These are phyloP conservation scores for Periglandula ipomoeae DNA, from an alignment of 2,329 filamentous ascomycete genomes.

Conservation along the genomic window DNA sequence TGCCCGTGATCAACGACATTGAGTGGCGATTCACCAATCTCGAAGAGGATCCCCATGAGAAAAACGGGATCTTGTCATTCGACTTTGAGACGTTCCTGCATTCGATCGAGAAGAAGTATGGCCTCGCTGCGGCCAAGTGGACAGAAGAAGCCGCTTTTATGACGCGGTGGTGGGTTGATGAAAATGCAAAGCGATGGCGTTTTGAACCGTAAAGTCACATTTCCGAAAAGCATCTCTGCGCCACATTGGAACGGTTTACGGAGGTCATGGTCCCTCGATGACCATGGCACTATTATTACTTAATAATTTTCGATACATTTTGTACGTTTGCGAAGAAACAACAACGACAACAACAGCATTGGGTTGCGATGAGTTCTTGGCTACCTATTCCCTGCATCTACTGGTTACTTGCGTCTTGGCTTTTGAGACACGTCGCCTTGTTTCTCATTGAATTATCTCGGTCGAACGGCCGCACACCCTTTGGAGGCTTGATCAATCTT, in stretches of 20 bases:
- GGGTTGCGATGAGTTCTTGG: constrained; percentile 1
- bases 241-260: neutral
- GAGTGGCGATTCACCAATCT: constrained; percentile 24
- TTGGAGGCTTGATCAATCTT: too few species aligned
- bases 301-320: neutral
- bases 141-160: constrained; percentile 23
- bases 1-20: constrained; percentile 16
- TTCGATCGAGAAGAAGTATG: constrained; percentile 14
- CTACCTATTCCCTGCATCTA: neutral
- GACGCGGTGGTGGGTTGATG: constrained; percentile 25
- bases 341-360: neutral
- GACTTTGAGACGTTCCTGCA: constrained; percentile 13
- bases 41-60: constrained; percentile 19
- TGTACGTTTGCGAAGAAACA: neutral
- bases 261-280: neutral
- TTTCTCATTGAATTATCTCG: neutral
- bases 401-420: neutral
- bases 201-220: constrained; percentile 10
- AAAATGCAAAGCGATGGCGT: constrained; percentile 25
- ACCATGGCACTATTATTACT: neutral
- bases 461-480: neutral
- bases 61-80: constrained; percentile 18
- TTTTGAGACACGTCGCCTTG: neutral
- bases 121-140: constrained; percentile 20
- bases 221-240: neutral